phyloP scores from a whole-genome alignment of 768 basidiomycete species.

The Mycena indigotica region DNA sequence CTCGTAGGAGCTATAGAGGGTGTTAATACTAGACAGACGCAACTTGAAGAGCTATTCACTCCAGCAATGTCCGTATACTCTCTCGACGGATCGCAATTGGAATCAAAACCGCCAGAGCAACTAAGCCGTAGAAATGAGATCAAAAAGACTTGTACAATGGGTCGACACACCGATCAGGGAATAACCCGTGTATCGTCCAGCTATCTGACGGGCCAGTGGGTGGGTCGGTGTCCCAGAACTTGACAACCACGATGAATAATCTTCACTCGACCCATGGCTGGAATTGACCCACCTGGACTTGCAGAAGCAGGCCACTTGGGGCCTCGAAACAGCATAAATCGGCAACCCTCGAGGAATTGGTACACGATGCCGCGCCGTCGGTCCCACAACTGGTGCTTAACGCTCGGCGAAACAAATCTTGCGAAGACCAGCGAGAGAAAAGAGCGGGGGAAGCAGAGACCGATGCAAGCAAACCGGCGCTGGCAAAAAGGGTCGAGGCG shows the following conservation, averaged over 20 bases:
- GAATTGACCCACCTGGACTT: conserved; percentile 54
- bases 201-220: conserved; percentile 62
- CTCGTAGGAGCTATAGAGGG: conserved; percentile 49
- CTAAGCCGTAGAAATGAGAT: conserved; percentile 32
- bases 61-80: conserved; percentile 45
- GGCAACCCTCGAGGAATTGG: conserved; percentile 46
- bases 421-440: conserved; percentile 8
- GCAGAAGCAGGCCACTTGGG: conserved; percentile 48
- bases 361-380: conserved; percentile 54
- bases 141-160: background rate
- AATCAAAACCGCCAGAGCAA: conserved; percentile 54
- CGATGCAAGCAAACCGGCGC: conserved; percentile 7
- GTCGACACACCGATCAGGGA: conserved; percentile 60
- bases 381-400: conserved; percentile 57
- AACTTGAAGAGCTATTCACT: too few species aligned
- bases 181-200: conserved; percentile 78
- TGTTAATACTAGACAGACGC: too few species aligned
- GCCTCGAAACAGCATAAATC: conserved; percentile 66
- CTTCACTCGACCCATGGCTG: background rate
- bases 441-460: background rate
- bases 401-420: conserved; percentile 33
- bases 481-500: conserved; percentile 4
- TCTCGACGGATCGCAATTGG: conserved; percentile 50
- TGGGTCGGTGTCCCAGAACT: conserved; percentile 75
- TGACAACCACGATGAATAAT: conserved; percentile 1